A percentile compares a stretch with the other conserved stretches of the same genome.
Evolutionary conservation across 148 eudicot species (phyloP).

Genomic region (Cornus controversa): DNA sequence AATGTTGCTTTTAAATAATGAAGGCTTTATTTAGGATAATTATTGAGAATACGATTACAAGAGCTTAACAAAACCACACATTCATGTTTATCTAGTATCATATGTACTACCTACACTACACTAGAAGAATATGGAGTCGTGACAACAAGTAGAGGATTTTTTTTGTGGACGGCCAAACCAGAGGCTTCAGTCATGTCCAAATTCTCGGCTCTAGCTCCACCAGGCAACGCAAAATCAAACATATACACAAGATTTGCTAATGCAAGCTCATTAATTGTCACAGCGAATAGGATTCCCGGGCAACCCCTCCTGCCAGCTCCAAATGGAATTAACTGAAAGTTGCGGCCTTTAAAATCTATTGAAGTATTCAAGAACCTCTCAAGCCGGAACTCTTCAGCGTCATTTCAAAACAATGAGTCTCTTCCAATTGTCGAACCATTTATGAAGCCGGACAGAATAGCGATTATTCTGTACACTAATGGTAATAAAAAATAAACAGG

Average conservation of each 20-base stretch:
- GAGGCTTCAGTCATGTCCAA: neutral
- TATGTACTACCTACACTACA: too few species aligned
- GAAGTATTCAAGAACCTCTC: neutral
- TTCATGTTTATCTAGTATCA: too few species aligned
- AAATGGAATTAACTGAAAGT: neutral
- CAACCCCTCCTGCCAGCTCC: neutral
- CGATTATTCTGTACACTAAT: too few species aligned
- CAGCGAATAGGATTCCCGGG: neutral
- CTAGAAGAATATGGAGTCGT: too few species aligned
- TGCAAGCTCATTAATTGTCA: neutral
- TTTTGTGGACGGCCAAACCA: neutral
- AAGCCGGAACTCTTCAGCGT: neutral
- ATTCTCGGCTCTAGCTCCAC: neutral
- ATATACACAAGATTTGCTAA: neutral
- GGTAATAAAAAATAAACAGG: too few species aligned
- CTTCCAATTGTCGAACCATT: neutral
- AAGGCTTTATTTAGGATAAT: too few species aligned
- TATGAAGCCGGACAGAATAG: too few species aligned
- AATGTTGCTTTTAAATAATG: too few species aligned
- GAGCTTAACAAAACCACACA: too few species aligned
- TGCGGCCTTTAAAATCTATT: neutral
- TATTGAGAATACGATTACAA: too few species aligned
- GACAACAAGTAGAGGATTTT: too few species aligned
- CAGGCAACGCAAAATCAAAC: neutral
- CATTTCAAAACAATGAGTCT: neutral